A percentile compares a stretch with the other conserved stretches of the same genome.
Evolutionary conservation across 2,329 filamentous ascomycete genomes (phyloP).

Genomic region (Macroventuria anomochaeta): DNA sequence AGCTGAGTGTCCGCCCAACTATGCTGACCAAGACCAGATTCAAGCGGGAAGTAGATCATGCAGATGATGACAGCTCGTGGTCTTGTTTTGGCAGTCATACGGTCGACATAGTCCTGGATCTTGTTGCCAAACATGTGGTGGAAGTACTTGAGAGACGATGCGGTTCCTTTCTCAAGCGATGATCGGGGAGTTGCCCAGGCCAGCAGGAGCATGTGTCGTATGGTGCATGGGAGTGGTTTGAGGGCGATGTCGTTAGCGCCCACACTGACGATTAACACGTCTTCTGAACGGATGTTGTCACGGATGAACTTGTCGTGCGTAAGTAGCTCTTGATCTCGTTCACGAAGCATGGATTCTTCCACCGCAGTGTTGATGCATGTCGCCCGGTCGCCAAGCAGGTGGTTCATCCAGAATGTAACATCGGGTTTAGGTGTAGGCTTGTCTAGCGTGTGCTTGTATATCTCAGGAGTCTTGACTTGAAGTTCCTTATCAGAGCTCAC

Average conservation of each 20-base stretch:
- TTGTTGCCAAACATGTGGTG: slow-evolving; percentile 38
- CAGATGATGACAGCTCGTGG: slow-evolving; percentile 45
- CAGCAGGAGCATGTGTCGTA: slow-evolving; percentile 42
- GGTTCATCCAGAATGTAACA: slow-evolving; percentile 49
- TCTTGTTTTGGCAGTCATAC: slow-evolving; percentile 36
- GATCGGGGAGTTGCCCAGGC: slow-evolving; percentile 37
- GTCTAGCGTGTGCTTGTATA: slow-evolving; percentile 38
- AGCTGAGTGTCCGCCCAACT: slow-evolving; percentile 46
- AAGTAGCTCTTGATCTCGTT: slow-evolving; percentile 38
- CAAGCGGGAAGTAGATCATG: slow-evolving; percentile 50
- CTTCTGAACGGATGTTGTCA: slow-evolving; percentile 38
- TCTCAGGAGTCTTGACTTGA: slow-evolving; percentile 29
- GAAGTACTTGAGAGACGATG: slow-evolving; percentile 42
- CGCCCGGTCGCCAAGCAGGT: slow-evolving; percentile 37
- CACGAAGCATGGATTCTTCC: slow-evolving; percentile 44
- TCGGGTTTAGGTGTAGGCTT: slow-evolving; percentile 39
- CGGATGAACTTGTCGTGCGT: slow-evolving; percentile 46
- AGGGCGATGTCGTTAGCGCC: slow-evolving; percentile 49
- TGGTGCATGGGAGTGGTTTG: slow-evolving; percentile 34
- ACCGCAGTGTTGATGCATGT: slow-evolving; percentile 47
- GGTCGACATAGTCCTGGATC: slow-evolving; percentile 36
- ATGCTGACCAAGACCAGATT: slow-evolving; percentile 32
- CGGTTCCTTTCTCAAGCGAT: slow-evolving; percentile 33
- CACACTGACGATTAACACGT: slow-evolving; percentile 46
- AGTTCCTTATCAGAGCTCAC: slow-evolving; percentile 26